These are phyloP conservation scores for Cutaneotrichosporon spelunceum DNA, from an alignment of 1,284 basidiomycete genomes.

Conservation along the genomic window DNA sequence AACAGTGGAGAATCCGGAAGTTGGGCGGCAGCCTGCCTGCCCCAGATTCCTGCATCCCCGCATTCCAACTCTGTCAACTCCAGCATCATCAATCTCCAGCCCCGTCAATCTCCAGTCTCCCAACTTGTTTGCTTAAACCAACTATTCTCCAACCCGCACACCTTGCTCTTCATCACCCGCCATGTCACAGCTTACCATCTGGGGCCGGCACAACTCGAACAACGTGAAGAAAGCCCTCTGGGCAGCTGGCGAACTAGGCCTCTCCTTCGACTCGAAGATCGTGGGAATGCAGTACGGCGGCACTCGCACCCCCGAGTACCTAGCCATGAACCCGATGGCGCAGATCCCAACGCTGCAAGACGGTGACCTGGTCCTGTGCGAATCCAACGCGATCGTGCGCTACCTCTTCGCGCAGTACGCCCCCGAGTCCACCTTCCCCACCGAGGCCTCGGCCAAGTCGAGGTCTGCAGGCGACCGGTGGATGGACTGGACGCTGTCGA, in stretches of 20 bases:
- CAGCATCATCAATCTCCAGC: too few relatives aligned
- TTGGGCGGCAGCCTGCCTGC: too few relatives aligned
- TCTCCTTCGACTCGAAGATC: constrained; percentile 10
- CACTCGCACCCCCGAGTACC: constrained; percentile 14
- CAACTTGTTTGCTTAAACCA: too few relatives aligned
- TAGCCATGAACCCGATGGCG: constrained; percentile 18
- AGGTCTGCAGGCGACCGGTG: constrained; percentile 14
- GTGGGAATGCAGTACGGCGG: constrained; percentile 14
- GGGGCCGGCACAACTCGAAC: constrained; percentile 19
- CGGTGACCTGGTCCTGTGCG: constrained; percentile 16
- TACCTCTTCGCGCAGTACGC: constrained; percentile 18
- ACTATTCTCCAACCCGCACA: too few relatives aligned
- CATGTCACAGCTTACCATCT: constrained; percentile 17
- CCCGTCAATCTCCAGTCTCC: too few relatives aligned
- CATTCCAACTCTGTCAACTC: too few relatives aligned
- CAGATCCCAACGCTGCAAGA: constrained; percentile 18
- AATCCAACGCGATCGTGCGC: constrained; percentile 23
- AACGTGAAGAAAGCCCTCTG: constrained; percentile 24
- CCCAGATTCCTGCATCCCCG: too few relatives aligned
- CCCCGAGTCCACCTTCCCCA: neutral
- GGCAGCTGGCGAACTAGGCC: constrained; percentile 16
- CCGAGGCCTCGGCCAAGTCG: neutral
- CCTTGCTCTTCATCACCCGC: neutral
- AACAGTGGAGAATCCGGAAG: too few relatives aligned
- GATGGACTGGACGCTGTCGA: constrained; percentile 18